A percentile compares a stretch with the other conserved stretches of the same genome.
These are phyloP conservation scores for Protostelium mycophagum DNA, from an alignment of 78 protist species.

Conservation along the genomic window DNA sequence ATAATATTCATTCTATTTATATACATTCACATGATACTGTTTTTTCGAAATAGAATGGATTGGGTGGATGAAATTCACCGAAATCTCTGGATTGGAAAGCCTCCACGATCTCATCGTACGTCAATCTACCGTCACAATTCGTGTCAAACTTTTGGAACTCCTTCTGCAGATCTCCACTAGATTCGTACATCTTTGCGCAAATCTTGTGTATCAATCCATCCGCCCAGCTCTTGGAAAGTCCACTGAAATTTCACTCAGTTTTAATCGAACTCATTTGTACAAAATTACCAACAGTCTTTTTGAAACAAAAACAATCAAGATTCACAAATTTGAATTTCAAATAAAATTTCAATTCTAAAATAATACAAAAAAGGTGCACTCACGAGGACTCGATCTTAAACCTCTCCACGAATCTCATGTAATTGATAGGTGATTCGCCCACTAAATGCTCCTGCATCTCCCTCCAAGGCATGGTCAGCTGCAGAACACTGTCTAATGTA, in stretches of 20 bases:
- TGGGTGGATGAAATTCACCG: too few species aligned
- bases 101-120: neutral
- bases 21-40: too few species aligned
- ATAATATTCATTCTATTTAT: too few species aligned
- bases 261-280: too few species aligned
- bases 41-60: too few species aligned
- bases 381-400: neutral
- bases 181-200: neutral
- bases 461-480: neutral
- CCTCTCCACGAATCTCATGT: neutral
- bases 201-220: neutral
- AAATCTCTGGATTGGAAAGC: neutral
- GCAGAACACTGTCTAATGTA: neutral
- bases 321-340: too few species aligned
- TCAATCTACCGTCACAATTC: neutral
- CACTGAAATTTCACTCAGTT: too few species aligned
- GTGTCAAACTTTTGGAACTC: neutral
- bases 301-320: too few species aligned
- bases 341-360: too few species aligned
- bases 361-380: neutral
- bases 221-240: neutral
- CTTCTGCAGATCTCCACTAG: neutral
- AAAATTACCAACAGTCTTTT: too few species aligned
- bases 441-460: neutral
- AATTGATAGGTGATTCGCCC: neutral